These are phyloP conservation scores for Neonectria ditissima DNA, from an alignment of 2,329 filamentous ascomycete species.

Conservation along the genomic window DNA sequence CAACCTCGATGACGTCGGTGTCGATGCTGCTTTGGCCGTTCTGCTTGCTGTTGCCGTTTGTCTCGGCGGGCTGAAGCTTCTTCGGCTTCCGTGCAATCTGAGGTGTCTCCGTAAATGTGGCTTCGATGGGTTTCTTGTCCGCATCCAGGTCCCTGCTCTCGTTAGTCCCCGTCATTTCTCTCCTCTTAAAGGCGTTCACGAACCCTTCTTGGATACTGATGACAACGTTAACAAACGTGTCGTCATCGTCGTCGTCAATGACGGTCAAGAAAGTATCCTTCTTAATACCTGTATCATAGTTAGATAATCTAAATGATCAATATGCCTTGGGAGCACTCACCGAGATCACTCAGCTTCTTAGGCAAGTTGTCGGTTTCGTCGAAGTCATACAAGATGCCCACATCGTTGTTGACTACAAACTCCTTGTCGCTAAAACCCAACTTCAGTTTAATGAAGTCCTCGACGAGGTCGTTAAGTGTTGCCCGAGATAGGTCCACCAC, in stretches of 20 bases:
- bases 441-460: conserved; percentile 75
- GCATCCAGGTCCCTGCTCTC: conserved; percentile 54
- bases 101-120: conserved; percentile 56
- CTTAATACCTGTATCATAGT: conserved; percentile 67
- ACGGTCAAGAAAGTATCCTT: conserved; percentile 83
- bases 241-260: conserved; percentile 82
- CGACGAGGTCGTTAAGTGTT: conserved; percentile 83
- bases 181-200: conserved; percentile 40
- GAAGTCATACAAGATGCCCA: conserved; percentile 76
- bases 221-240: conserved; percentile 82
- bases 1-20: conserved; percentile 45
- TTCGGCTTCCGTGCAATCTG: conserved; percentile 67
- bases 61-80: conserved; percentile 51
- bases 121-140: conserved; percentile 67
- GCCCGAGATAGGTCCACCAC: conserved; percentile 77
- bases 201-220: conserved; percentile 75
- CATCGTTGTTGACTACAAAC: conserved; percentile 80
- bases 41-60: conserved; percentile 53
- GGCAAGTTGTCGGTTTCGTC: conserved; percentile 88
- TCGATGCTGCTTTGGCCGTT: conserved; percentile 57
- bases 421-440: conserved; percentile 83
- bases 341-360: conserved; percentile 83
- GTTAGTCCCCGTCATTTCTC: conserved; percentile 41
- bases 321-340: conserved; percentile 53
- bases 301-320: conserved; percentile 23